A percentile compares a stretch with the other conserved stretches of the same genome.
These are phyloP conservation scores for Cryptococcus maquisensis DNA, from an alignment of 1,284 basidiomycete species.

Conservation along the genomic window DNA sequence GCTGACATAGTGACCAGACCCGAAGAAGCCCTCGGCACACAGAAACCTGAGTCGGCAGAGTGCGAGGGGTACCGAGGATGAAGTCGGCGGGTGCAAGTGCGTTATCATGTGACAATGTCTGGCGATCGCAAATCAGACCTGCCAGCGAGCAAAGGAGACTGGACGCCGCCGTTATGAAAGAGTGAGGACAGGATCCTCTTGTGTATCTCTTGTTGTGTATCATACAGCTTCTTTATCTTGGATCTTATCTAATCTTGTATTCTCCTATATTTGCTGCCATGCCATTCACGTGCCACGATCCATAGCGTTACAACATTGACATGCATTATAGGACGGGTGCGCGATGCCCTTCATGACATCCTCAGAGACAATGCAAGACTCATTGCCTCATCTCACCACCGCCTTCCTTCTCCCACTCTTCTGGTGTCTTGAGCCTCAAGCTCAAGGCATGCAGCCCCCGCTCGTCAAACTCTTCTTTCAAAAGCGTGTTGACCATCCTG, in stretches of 20 bases:
- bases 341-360: too few relatives aligned
- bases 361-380: too few relatives aligned
- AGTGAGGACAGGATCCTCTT: neutral
- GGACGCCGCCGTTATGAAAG: neutral
- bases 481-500: conserved; percentile 45
- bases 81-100: conserved; percentile 41
- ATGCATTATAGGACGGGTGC: neutral
- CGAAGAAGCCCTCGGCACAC: conserved; percentile 8
- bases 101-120: conserved; percentile 32
- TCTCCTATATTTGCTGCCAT: neutral
- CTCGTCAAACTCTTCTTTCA: conserved; percentile 48
- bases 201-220: neutral
- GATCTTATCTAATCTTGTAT: neutral
- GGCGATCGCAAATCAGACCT: neutral
- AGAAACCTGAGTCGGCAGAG: too few relatives aligned
- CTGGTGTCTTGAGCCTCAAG: conserved; percentile 45
- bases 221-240: neutral
- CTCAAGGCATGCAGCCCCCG: conserved; percentile 49
- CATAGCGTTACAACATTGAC: neutral
- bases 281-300: neutral
- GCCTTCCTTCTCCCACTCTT: conserved; percentile 45
- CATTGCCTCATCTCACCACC: conserved; percentile 16
- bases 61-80: conserved; percentile 15
- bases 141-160: too few relatives aligned
- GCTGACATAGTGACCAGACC: conserved; percentile 1